phyloP scores from a whole-genome alignment of 1,139 yeast species.

The Kluyveromyces sp. region DNA sequence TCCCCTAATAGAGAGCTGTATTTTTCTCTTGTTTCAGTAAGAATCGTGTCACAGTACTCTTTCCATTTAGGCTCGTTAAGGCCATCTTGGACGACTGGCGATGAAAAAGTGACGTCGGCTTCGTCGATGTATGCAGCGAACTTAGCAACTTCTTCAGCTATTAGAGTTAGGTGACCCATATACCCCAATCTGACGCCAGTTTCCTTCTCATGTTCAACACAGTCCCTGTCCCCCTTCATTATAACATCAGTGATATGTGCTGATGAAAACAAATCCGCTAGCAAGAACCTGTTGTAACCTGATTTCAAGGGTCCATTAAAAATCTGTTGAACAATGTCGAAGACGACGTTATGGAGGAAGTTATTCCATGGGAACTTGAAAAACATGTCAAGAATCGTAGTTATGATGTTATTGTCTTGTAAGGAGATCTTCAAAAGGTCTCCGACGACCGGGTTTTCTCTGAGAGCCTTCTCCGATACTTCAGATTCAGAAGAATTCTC shows the following conservation, averaged over 20 bases:
- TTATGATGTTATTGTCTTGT: conserved; percentile 72
- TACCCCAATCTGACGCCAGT: conserved; percentile 74
- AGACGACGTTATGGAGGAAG: conserved; percentile 92
- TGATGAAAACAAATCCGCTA: conserved; percentile 72
- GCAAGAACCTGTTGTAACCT: conserved; percentile 77
- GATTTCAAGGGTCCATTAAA: conserved; percentile 90
- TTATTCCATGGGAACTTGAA: conserved; percentile 96
- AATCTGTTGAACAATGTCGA: conserved; percentile 94
- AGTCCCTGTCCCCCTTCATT: conserved; percentile 72
- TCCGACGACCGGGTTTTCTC: conserved; percentile 76
- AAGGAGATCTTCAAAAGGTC: conserved; percentile 81
- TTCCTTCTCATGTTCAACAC: conserved; percentile 56
- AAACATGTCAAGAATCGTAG: conserved; percentile 77
- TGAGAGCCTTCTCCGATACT: conserved; percentile 21
- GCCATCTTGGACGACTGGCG: conserved; percentile 25
- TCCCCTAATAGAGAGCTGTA: conserved; percentile 96
- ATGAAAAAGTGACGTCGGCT: conserved; percentile 31
- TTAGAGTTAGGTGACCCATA: conserved; percentile 94
- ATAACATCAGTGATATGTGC: conserved; percentile 80
- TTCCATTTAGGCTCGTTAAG: conserved; percentile 62
- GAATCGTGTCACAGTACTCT: conserved; percentile 71
- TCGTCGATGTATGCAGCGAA: conserved; percentile 44
- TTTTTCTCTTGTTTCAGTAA: conserved; percentile 86
- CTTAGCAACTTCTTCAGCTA: conserved; percentile 95
- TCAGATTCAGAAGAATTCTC: conserved; percentile 25